A percentile compares a stretch with the other conserved stretches of the same genome.
Conservation (phyloP, 73 alveolate species). For the Stentor roeselii region DNA sequence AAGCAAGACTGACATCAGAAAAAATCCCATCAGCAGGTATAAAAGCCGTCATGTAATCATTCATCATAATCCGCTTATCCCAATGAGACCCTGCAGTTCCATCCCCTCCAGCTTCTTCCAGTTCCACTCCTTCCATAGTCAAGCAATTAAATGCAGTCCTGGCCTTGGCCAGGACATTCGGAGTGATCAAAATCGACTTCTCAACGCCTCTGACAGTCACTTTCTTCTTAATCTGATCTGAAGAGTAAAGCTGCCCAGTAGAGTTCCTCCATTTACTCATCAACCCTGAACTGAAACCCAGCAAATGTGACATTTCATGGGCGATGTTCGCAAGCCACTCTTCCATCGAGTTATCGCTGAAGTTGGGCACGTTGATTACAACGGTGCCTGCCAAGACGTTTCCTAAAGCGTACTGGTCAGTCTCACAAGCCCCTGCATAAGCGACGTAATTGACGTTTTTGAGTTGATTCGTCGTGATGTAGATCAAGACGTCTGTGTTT, state of each 20-base stretch:
- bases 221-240: too few species aligned
- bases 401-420: not conserved
- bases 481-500: not conserved
- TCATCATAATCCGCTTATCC: constrained; percentile 53
- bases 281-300: too few species aligned
- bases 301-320: not conserved
- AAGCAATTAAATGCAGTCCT: not conserved
- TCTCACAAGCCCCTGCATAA: not conserved
- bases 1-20: constrained; percentile 49
- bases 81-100: constrained; percentile 55
- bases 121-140: constrained; percentile 30
- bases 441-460: not conserved
- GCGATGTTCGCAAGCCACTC: too few species aligned
- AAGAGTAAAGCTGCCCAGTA: too few species aligned
- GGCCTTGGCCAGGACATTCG: not conserved
- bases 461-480: not conserved
- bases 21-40: constrained; percentile 31
- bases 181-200: not conserved
- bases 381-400: not conserved
- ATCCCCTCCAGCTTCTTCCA: constrained; percentile 41
- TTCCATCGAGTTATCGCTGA: too few species aligned
- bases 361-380: not conserved
- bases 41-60: constrained; percentile 46
- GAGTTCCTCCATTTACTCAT: too few species aligned
- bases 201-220: too few species aligned